Percentiles rank a stretch among this genome's conserved stretches.
Evolutionary conservation across 2,329 filamentous ascomycete genomes (phyloP).

Genomic region (Colletotrichum viniferum): DNA sequence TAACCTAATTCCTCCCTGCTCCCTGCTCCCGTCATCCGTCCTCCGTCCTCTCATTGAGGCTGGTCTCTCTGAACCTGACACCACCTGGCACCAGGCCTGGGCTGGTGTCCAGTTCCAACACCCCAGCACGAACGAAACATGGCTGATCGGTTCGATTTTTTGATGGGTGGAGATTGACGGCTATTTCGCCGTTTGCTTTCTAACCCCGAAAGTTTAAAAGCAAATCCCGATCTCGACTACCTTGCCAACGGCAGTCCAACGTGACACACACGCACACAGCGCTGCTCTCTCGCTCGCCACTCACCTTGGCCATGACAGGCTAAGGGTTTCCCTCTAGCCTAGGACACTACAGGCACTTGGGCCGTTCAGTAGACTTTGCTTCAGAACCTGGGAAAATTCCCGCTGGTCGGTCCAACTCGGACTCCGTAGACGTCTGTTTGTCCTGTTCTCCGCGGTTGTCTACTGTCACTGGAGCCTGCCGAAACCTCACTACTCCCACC

Average conservation of each 20-base stretch:
- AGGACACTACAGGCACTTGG: neutral
- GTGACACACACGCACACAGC: neutral
- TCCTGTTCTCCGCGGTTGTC: neutral
- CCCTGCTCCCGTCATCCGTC: neutral
- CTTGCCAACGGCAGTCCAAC: neutral
- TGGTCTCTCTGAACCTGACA: neutral
- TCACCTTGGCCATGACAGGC: neutral
- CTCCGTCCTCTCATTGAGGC: neutral
- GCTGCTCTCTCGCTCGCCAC: neutral
- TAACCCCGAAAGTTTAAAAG: constrained; percentile 11
- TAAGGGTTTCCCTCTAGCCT: neutral
- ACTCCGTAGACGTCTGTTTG: constrained; percentile 6
- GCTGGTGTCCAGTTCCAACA: neutral
- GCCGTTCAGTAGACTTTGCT: neutral
- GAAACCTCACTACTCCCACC: neutral
- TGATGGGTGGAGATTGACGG: neutral
- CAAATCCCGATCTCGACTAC: constrained; percentile 3
- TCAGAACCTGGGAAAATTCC: neutral
- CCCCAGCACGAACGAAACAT: neutral
- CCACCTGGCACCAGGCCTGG: neutral
- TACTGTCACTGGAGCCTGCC: neutral
- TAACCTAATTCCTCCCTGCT: neutral
- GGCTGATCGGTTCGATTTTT: neutral
- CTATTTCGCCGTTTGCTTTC: neutral
- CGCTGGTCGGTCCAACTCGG: constrained; percentile 11